Conservation (phyloP, 1,139 yeast genomes). For the Yamadazyma conglobata region DNA sequence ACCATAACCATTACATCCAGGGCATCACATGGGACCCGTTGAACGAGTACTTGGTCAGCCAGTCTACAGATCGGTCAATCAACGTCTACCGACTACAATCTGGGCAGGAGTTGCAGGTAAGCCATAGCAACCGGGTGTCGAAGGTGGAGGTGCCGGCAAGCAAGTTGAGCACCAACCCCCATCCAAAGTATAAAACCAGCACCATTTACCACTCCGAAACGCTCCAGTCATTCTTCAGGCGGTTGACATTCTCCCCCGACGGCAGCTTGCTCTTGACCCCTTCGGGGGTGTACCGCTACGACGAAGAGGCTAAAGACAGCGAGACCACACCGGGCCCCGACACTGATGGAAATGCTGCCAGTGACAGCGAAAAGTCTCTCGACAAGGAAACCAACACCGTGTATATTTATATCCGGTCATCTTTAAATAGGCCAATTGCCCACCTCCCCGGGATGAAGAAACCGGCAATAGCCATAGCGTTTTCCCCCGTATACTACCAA, state of each 20-base stretch:
- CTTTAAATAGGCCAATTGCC: slow-evolving; percentile 67
- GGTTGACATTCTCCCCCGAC: slow-evolving; percentile 85
- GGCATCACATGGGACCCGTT: slow-evolving; percentile 96
- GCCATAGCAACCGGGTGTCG: slow-evolving; percentile 10
- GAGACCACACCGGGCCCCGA: neutral
- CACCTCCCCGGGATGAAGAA: slow-evolving; percentile 75
- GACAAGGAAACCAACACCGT: slow-evolving; percentile 52
- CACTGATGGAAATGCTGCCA: slow-evolving; percentile 8
- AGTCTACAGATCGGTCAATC: slow-evolving; percentile 84
- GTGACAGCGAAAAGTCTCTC: slow-evolving; percentile 10
- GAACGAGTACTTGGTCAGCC: slow-evolving; percentile 74
- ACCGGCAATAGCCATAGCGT: slow-evolving; percentile 80
- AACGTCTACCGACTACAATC: slow-evolving; percentile 16
- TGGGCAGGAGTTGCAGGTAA: slow-evolving; percentile 2
- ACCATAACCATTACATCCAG: slow-evolving; percentile 87
- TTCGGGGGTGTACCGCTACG: slow-evolving; percentile 60
- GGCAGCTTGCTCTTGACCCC: slow-evolving; percentile 81
- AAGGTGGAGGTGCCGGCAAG: slow-evolving; percentile 13
- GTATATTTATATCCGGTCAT: slow-evolving; percentile 69
- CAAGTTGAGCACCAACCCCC: slow-evolving; percentile 4
- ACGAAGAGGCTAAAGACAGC: slow-evolving; percentile 2
- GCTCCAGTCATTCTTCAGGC: slow-evolving; percentile 81
- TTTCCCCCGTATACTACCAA: slow-evolving; percentile 65
- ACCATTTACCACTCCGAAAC: slow-evolving; percentile 77
- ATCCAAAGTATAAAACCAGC: slow-evolving; percentile 3